phyloP scores from a whole-genome alignment of 495 filamentous ascomycete genomes.

The Neurospora sp. region DNA sequence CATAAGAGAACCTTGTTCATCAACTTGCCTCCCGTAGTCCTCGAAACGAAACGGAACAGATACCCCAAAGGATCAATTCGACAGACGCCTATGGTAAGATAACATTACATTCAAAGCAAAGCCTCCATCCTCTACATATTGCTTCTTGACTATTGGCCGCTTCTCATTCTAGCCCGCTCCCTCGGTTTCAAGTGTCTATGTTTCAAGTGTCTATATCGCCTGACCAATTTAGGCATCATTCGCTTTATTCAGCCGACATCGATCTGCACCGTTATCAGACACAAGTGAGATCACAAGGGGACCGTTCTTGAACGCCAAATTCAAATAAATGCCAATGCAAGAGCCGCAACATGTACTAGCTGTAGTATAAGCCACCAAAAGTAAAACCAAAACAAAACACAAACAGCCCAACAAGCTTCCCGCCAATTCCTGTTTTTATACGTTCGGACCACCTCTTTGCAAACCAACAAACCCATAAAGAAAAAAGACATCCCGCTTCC shows the following conservation, averaged over 20 bases:
- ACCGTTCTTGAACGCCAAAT: not conserved
- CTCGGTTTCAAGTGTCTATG: not conserved
- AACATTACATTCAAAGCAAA: not conserved
- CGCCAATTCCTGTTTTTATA: not conserved
- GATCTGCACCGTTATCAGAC: not conserved
- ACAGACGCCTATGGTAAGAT: not conserved
- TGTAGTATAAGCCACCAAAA: not conserved
- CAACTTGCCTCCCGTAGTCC: not conserved
- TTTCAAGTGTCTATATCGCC: not conserved
- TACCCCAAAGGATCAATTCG: not conserved
- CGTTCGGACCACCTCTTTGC: not conserved
- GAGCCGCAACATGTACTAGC: not conserved
- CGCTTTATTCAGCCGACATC: not conserved
- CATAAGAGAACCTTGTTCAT: not conserved
- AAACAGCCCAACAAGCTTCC: not conserved
- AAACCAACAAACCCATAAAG: not conserved
- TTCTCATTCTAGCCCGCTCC: not conserved
- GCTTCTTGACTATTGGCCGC: not conserved
- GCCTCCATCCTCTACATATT: not conserved
- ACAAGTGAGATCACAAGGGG: not conserved
- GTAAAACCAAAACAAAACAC: not conserved
- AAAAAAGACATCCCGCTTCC: not conserved
- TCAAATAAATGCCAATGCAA: not conserved
- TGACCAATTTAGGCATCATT: not conserved
- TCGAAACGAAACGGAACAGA: not conserved